Base-by-base conservation (phyloP, 345 rosid species). In the Camelina hispida region DNA sequence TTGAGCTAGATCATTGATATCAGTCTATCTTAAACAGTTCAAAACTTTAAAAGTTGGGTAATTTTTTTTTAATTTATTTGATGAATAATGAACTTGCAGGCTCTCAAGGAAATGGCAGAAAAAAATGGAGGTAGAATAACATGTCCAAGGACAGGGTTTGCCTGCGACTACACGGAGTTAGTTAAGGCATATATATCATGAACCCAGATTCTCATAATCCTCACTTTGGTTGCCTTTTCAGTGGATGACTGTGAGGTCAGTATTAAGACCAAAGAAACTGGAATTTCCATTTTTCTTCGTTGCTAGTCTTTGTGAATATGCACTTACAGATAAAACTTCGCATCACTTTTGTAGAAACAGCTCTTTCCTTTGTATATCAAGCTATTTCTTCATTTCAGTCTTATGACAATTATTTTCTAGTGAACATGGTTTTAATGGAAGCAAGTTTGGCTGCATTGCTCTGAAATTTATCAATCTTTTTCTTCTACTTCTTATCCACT, bases 101-200 rank as follows among this genome's bases (percentile, higher is more conserved):
- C 98, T 52, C 97, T 92, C 15, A 88, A 88, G 78, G 98, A 92
- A 79, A 92, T 95, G 97, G 90, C 98, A 1, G 86, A 85, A 76
- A 89, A 83, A 75, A 92, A 89, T 59, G 56, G 79, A 25, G 99
- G 96, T 70, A 83, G 71, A 59, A 86, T 92, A 56, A 90, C 88
- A 9, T 95, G 99, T 81, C 99, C 99, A 3, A 84, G 96, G 77
- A 89, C 97, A 28, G 91, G 91, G 15, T 20, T 54, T 1, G 87
- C 82, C 53, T 95, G 90, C 85, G 76, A 84, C 62, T 84, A 83
- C 75, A 80, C 89, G 1, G 96, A 92, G 7, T 77, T 92, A 75
- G 96, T 92, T 6, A 95, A 92, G 85, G 99, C 98, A 55, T 92
- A 77, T 30, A 95, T 95, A 68, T 95, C 98, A 23, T 95, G 78